Evolutionary conservation across 352 stramenopile genomes (phyloP).

Genomic region (Phytophthora pistaciae): DNA sequence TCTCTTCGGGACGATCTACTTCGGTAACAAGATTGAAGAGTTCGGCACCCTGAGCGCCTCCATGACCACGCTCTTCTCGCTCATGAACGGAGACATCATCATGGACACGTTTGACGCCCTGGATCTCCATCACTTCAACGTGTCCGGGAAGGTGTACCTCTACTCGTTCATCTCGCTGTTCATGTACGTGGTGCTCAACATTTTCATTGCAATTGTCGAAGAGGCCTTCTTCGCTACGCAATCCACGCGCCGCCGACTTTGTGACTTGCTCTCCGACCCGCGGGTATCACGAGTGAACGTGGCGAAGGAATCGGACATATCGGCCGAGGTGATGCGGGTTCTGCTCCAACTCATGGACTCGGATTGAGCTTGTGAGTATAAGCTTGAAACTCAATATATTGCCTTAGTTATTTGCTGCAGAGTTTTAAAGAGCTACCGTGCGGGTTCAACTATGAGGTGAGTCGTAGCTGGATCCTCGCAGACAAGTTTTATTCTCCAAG

Average conservation of each 20-base stretch:
- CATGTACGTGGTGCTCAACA: slow-evolving; percentile 94
- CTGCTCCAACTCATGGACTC: slow-evolving; percentile 59
- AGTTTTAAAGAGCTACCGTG: not conserved
- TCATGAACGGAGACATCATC: slow-evolving; percentile 93
- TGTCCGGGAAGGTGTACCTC: slow-evolving; percentile 84
- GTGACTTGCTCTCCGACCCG: slow-evolving; percentile 66
- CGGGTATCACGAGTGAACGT: slow-evolving; percentile 42
- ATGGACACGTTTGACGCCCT: slow-evolving; percentile 92
- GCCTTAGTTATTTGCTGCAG: slow-evolving; percentile 27
- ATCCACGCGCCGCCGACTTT: slow-evolving; percentile 65
- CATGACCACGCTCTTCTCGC: slow-evolving; percentile 87
- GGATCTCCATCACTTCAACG: slow-evolving; percentile 64
- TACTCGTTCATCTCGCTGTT: slow-evolving; percentile 94
- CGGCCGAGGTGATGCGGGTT: slow-evolving; percentile 61
- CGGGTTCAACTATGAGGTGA: not conserved
- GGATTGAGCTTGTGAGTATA: slow-evolving; percentile 17
- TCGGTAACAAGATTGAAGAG: slow-evolving; percentile 79
- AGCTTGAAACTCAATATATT: slow-evolving; percentile 21
- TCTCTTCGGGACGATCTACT: slow-evolving; percentile 91
- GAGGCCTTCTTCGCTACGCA: slow-evolving; percentile 93
- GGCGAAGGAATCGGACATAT: slow-evolving; percentile 57
- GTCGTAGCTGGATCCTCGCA: not conserved
- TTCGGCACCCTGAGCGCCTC: slow-evolving; percentile 78
- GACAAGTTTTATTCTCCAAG: slow-evolving; percentile 61
- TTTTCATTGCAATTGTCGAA: slow-evolving; percentile 93